Conservation (phyloP, 1,139 yeast genomes). For the Yamadazyma diospyri region DNA sequence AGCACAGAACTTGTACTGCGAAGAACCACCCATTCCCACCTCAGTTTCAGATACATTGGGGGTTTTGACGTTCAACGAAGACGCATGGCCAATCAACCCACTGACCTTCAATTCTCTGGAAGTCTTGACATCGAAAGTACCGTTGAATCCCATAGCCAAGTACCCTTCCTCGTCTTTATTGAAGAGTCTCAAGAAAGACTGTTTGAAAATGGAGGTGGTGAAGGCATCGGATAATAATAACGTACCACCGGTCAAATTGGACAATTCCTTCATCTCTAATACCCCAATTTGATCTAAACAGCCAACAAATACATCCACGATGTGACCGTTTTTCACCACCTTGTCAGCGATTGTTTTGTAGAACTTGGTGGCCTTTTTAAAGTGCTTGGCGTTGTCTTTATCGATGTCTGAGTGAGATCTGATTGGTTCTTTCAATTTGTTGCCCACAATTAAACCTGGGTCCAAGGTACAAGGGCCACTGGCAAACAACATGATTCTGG, state of each 20-base stretch:
- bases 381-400: constrained; percentile 73
- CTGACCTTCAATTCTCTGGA: constrained; percentile 85
- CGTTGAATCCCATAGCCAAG: constrained; percentile 84
- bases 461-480: constrained; percentile 96
- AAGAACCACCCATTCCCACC: constrained; percentile 89
- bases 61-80: constrained; percentile 61
- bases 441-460: constrained; percentile 93
- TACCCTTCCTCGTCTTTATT: constrained; percentile 83
- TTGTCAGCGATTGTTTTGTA: constrained; percentile 78
- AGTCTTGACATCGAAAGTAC: constrained; percentile 80
- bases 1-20: constrained; percentile 80
- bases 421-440: constrained; percentile 90
- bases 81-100: constrained; percentile 93
- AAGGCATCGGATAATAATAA: constrained; percentile 90
- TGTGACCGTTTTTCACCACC: constrained; percentile 69
- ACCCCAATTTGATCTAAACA: constrained; percentile 98
- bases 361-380: constrained; percentile 83
- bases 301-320: constrained; percentile 93
- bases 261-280: constrained; percentile 89
- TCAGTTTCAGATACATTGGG: constrained; percentile 86
- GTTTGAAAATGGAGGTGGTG: constrained; percentile 94
- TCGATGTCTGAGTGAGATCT: constrained; percentile 97
- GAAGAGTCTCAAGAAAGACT: constrained; percentile 84
- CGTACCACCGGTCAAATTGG: constrained; percentile 92
- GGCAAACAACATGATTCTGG: constrained; percentile 84